Base-by-base conservation (phyloP, 164 flowering plant genomes). In the Magnolia sinica region DNA sequence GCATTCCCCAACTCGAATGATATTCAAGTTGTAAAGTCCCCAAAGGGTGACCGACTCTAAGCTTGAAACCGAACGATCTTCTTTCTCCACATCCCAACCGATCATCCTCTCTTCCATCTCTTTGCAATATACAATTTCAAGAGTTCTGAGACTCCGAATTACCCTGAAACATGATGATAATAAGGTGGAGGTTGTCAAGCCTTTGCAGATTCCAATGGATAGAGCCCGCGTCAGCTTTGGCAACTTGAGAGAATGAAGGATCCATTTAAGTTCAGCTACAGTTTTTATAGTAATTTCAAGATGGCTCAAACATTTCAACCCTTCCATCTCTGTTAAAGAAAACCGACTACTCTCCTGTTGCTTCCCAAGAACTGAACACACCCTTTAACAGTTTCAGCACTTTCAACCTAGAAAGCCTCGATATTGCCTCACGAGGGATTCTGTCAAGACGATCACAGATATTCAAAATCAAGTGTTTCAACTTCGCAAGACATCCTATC, bases 41-140 rank as follows among this genome's bases (percentile, higher is more conserved):
- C 5, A 2, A 10, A 78, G 67, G 2, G 0, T 0, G 16, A 78
- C 13, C 0, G 0, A 18, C 45, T 72, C 79, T 1, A 78, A 71
- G 50, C 61, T 68, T 7, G 49, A 6, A 55, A 71, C 16, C 6
- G 45, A 37, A 3, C 22, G 27, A 58, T 23, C 19, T 20, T 13
- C 74, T 14, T 13, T 70, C 20, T 66, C 49, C 58, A 9, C 45
- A 6, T 24, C 52, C 19, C 59, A 70, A 19, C 51, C 59, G 13
- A 81, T 50, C 19, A 7, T 72, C 59, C 75, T 5, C 64, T 78
- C 71, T 69, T 75, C 65, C 59, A 81, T 19, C 7, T 31, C 55
- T 19, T 20, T 3, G 68, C 76, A 81, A 3, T 10, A 1, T 4
- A 0, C 6, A 14, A 73, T 63, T 2, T 4, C 8, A 37, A 79